A percentile compares a stretch with the other conserved stretches of the same genome.
phyloP scores from a whole-genome alignment of 2,329 filamentous ascomycete genomes.

The Nannizziopsis arthrosporioides region DNA sequence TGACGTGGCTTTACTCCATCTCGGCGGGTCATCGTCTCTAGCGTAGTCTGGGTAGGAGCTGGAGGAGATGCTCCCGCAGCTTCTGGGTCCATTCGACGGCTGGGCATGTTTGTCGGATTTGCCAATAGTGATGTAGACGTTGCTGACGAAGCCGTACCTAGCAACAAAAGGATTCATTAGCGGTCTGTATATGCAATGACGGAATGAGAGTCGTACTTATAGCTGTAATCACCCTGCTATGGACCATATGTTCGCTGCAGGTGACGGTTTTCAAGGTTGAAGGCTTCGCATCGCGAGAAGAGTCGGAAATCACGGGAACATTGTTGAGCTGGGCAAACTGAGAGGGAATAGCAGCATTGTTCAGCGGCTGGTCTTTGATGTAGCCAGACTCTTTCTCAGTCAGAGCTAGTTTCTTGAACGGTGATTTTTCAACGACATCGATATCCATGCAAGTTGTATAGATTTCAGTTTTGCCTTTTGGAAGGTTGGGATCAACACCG shows the following conservation, averaged over 20 bases:
- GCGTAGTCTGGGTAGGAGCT: too few species aligned
- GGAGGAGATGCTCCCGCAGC: too few species aligned
- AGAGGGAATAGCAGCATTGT: conserved; percentile 30
- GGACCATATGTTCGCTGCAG: not conserved
- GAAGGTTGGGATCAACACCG: conserved; percentile 25
- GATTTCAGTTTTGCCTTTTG: conserved; percentile 36
- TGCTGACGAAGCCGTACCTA: too few species aligned
- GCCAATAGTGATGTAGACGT: too few species aligned
- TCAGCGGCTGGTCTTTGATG: conserved; percentile 26
- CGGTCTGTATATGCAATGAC: too few species aligned
- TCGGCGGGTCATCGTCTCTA: too few species aligned
- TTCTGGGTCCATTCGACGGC: too few species aligned
- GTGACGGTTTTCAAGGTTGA: conserved; percentile 1
- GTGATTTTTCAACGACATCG: conserved; percentile 21
- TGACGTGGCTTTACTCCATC: too few species aligned
- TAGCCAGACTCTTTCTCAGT: conserved; percentile 19
- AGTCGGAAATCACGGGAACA: conserved; percentile 9
- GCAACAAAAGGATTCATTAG: too few species aligned
- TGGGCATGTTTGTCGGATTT: too few species aligned
- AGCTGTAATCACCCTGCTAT: not conserved
- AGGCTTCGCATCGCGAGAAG: not conserved
- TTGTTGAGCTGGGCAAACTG: conserved; percentile 27
- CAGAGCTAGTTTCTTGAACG: conserved; percentile 3
- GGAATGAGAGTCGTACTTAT: not conserved
- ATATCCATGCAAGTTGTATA: conserved; percentile 42